Conservation (phyloP, 2,329 filamentous ascomycete species). For the Niveomyces coronatus region DNA sequence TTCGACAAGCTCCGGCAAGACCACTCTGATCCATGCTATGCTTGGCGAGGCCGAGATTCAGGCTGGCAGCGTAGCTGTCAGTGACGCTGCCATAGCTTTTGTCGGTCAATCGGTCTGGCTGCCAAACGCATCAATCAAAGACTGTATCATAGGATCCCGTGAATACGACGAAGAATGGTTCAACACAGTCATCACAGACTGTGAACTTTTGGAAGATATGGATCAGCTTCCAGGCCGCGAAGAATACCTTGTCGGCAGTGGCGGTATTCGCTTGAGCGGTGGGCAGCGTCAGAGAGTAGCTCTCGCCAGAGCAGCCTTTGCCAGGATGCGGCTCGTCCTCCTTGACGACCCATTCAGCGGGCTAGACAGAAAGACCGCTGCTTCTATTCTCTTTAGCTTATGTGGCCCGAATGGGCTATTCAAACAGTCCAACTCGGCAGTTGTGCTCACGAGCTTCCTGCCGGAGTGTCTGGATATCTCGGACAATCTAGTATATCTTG, state of each 20-base stretch:
- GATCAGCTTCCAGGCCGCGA: not conserved
- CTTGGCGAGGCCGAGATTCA: not conserved
- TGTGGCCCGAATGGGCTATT: not conserved
- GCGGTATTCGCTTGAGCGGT: not conserved
- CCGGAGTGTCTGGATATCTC: not conserved
- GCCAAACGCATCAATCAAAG: not conserved
- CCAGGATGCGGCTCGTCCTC: not conserved
- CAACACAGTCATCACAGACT: not conserved
- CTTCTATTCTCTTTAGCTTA: not conserved
- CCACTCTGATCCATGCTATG: not conserved
- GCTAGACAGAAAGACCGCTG: not conserved
- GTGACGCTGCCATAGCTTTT: not conserved
- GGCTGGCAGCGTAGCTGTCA: not conserved
- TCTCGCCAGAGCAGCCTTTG: not conserved
- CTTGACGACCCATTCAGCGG: conserved; percentile 1
- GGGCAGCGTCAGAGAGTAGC: conserved; percentile 1
- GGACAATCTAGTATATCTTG: not conserved
- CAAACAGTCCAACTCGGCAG: not conserved
- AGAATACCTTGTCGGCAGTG: not conserved
- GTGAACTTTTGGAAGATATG: not conserved
- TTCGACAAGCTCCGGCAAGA: conserved; percentile 1
- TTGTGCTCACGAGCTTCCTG: not conserved
- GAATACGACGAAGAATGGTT: not conserved
- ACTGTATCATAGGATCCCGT: not conserved
- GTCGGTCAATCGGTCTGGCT: not conserved